Evolutionary conservation across 73 alveolate species (phyloP).

Genomic region (Diophrys appendiculata): DNA sequence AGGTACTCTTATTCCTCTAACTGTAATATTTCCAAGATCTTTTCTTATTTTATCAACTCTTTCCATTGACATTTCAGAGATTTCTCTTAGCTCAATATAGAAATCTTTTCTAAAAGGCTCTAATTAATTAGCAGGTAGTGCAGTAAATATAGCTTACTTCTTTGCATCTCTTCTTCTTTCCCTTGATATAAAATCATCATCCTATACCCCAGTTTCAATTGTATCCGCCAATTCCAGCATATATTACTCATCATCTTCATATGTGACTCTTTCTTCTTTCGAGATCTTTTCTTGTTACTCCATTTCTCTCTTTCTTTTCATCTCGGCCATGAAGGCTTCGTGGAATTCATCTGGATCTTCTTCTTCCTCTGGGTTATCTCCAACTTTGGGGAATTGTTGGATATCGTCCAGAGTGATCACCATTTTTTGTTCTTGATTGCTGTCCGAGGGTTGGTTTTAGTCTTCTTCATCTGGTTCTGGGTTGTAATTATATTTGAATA

Average conservation of each 20-base stretch:
- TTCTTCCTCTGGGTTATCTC: constrained; percentile 51
- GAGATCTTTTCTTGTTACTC: constrained; percentile 62
- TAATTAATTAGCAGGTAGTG: constrained; percentile 76
- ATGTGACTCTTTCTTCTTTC: constrained; percentile 48
- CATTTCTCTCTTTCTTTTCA: constrained; percentile 35
- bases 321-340: constrained; percentile 43
- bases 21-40: constrained; percentile 89
- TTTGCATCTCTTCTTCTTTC: constrained; percentile 80
- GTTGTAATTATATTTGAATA: constrained; percentile 6
- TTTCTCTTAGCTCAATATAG: constrained; percentile 93
- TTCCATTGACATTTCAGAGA: constrained; percentile 80
- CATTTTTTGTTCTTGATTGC: constrained; percentile 4
- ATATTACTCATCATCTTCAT: constrained; percentile 89
- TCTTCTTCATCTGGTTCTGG: constrained; percentile 53
- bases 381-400: constrained; percentile 10
- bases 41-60: constrained; percentile 88
- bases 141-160: constrained; percentile 78
- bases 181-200: constrained; percentile 81
- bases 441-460: constrained; percentile 31
- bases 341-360: constrained; percentile 35
- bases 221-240: constrained; percentile 69
- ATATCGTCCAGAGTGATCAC: constrained; percentile 2
- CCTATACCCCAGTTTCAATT: constrained; percentile 68
- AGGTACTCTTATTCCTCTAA: constrained; percentile 94
- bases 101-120: constrained; percentile 89